phyloP scores from a whole-genome alignment of 2,329 filamentous ascomycete species.

The Stemphylium vesicarium region DNA sequence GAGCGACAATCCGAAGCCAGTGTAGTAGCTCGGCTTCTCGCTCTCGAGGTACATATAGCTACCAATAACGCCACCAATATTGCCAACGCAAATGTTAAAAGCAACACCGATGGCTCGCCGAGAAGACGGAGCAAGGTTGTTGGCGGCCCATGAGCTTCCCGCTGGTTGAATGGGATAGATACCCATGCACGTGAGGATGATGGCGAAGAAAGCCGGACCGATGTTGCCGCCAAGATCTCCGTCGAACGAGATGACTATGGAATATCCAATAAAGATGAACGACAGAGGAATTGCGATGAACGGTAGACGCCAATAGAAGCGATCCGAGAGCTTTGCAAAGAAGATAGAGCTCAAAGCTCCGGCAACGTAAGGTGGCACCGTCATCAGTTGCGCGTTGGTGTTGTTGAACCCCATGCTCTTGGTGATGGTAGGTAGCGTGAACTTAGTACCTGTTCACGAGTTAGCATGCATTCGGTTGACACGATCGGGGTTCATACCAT shows the following conservation, averaged over 20 bases:
- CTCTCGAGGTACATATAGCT: constrained; percentile 46
- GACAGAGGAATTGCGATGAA: constrained; percentile 42
- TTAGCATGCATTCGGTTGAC: neutral
- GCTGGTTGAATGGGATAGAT: constrained; percentile 45
- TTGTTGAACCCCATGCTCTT: constrained; percentile 39
- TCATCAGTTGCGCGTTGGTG: constrained; percentile 40
- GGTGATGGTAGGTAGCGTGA: constrained; percentile 31
- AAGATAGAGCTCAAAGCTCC: constrained; percentile 34
- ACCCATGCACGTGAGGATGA: constrained; percentile 53
- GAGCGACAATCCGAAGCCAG: constrained; percentile 46
- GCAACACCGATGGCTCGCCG: constrained; percentile 42
- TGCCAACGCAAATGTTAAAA: constrained; percentile 38
- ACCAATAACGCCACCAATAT: constrained; percentile 41
- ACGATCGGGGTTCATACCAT: constrained; percentile 19
- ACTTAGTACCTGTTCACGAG: neutral
- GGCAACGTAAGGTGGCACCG: constrained; percentile 34
- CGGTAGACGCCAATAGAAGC: constrained; percentile 26
- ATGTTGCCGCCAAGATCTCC: constrained; percentile 51
- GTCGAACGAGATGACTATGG: constrained; percentile 50
- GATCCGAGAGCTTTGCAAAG: constrained; percentile 32
- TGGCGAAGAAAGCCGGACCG: constrained; percentile 53
- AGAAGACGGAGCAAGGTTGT: constrained; percentile 38
- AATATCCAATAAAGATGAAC: constrained; percentile 39
- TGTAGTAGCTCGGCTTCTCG: constrained; percentile 47
- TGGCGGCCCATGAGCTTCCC: constrained; percentile 38